Conservation (phyloP, 2,329 filamentous ascomycete species). For the Neofusicoccum umdonicola region DNA sequence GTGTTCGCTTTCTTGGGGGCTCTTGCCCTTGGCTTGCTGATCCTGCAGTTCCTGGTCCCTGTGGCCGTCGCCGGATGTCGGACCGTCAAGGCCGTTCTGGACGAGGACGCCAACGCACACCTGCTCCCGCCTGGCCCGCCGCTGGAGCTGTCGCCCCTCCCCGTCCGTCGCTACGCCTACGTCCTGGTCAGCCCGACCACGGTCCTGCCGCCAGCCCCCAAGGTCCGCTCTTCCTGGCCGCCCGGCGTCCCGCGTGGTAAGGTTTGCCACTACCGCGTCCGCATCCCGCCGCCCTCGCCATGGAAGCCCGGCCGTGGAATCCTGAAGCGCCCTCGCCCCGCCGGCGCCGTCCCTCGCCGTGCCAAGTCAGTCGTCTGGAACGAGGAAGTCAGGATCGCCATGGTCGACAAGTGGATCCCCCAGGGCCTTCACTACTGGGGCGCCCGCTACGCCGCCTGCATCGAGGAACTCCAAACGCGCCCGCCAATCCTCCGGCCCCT, state of each 20-base stretch:
- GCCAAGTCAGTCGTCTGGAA: background rate
- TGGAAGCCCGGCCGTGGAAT: constrained; percentile 7
- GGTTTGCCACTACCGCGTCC: background rate
- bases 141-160: background rate
- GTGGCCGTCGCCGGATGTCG: background rate
- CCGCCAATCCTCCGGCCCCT: background rate
- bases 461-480: background rate
- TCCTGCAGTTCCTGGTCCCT: background rate
- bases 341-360: background rate
- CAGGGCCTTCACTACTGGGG: background rate
- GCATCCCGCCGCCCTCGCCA: background rate
- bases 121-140: background rate
- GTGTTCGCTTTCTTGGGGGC: background rate
- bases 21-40: background rate
- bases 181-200: background rate
- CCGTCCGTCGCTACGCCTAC: background rate
- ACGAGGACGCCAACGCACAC: background rate
- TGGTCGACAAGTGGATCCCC: background rate
- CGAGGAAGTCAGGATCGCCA: background rate
- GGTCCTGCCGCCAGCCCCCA: too few relatives aligned
- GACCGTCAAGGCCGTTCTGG: background rate
- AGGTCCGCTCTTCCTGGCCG: too few relatives aligned
- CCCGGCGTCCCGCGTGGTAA: too few relatives aligned
- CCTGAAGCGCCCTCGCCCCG: background rate
- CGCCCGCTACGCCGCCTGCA: background rate